These are phyloP conservation scores for Sherardia arvensis DNA, from an alignment of 257 asterid genomes.

Conservation along the genomic window DNA sequence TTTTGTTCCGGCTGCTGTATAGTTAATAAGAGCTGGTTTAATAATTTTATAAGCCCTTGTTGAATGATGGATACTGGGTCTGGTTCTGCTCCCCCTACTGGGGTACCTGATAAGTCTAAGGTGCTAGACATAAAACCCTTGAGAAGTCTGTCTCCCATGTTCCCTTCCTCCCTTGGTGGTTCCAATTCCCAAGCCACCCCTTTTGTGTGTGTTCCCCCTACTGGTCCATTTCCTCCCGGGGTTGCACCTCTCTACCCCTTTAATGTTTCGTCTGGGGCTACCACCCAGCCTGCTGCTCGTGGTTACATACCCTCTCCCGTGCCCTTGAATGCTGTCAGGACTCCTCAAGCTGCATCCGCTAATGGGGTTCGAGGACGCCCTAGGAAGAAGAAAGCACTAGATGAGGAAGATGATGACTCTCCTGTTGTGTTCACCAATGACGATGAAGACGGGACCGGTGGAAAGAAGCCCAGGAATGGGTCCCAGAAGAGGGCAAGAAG, in stretches of 20 bases:
- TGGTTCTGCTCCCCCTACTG: constrained; percentile 32
- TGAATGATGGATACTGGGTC: constrained; percentile 53
- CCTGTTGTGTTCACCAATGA: constrained; percentile 23
- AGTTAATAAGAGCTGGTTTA: not conserved
- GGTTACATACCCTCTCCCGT: constrained; percentile 47
- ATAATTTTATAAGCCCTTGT: too few species aligned
- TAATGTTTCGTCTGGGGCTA: constrained; percentile 23
- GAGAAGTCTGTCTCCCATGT: constrained; percentile 69
- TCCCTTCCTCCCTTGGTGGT: constrained; percentile 57
- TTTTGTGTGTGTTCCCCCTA: constrained; percentile 81
- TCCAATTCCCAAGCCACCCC: constrained; percentile 63
- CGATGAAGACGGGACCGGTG: constrained; percentile 33
- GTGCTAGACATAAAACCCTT: constrained; percentile 71
- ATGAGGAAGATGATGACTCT: constrained; percentile 56
- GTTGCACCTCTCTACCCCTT: constrained; percentile 86
- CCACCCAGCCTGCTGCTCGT: constrained; percentile 5
- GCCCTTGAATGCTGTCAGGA: constrained; percentile 63
- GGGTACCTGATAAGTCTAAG: constrained; percentile 60
- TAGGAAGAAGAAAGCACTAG: constrained; percentile 23
- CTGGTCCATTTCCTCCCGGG: constrained; percentile 91
- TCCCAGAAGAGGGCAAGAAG: constrained; percentile 25
- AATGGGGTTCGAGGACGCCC: constrained; percentile 41
- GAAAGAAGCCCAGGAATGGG: constrained; percentile 39
- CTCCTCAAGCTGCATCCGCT: constrained; percentile 37
- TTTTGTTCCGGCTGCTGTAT: not conserved